A percentile compares a stretch with the other conserved stretches of the same genome.
Conservation (phyloP, 2,329 filamentous ascomycete species). For the Amauroascus verrucosus region DNA sequence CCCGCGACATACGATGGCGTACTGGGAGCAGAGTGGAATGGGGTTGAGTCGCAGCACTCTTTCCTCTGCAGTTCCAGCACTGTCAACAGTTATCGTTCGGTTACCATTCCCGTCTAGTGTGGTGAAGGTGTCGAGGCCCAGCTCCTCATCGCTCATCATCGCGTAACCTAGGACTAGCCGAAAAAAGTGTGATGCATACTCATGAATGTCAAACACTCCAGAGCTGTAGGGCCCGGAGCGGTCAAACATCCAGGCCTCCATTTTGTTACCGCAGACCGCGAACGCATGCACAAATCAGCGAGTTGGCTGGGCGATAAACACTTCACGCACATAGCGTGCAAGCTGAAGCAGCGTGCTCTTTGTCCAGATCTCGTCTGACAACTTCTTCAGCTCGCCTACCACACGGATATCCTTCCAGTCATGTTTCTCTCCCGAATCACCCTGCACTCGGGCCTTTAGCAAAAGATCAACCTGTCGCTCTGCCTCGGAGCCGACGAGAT, state of each 20-base stretch:
- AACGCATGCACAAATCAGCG: constrained; percentile 26
- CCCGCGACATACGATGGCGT: constrained; percentile 20
- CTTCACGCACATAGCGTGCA: constrained; percentile 14
- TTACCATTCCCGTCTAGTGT: constrained; percentile 12
- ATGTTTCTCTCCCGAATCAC: constrained; percentile 7
- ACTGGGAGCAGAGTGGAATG: constrained; percentile 5
- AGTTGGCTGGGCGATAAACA: constrained; percentile 21
- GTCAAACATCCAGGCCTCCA: constrained; percentile 29
- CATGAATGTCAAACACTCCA: constrained; percentile 24
- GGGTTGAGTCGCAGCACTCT: constrained; percentile 1
- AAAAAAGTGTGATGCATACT: constrained; percentile 24
- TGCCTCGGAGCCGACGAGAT: constrained; percentile 14
- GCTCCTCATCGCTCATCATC: constrained; percentile 26
- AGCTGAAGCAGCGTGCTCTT: constrained; percentile 17
- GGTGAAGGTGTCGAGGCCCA: constrained; percentile 25
- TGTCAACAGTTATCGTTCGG: not conserved
- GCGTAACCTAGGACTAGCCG: constrained; percentile 22
- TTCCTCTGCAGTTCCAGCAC: not conserved
- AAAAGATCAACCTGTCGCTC: constrained; percentile 17
- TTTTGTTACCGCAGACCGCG: constrained; percentile 18
- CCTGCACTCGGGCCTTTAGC: constrained; percentile 10
- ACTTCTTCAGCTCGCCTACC: constrained; percentile 16
- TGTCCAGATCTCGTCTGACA: constrained; percentile 5
- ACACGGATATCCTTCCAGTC: constrained; percentile 18
- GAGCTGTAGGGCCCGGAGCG: constrained; percentile 27